Evolutionary conservation across 148 eudicot genomes (phyloP), one percentile per base, ranked within the genome.

Genomic region (Camellia lanceoleosa): DNA sequence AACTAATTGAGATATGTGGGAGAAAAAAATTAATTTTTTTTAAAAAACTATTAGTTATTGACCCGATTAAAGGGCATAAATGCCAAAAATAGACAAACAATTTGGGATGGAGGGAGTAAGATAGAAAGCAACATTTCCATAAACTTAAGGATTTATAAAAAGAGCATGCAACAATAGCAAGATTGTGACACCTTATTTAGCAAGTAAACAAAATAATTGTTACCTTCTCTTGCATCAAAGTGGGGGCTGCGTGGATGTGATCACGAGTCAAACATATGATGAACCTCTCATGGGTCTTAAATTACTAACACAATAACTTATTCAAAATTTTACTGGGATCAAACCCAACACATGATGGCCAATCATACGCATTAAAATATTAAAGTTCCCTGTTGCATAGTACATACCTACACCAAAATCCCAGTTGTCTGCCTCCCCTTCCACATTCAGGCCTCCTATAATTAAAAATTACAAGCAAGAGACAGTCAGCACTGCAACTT

Each of bases 391-490:
- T 59, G 55, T 76, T 13, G 41, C n/a, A 6, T 7, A 19, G 47
- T 13, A 75, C 88, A 62, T 86, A 96, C 99, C 97, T 80, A 96
- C 91, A 81, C 98, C 99, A 82, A 96, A 94, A 87, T 96, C 99
- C 92, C 92, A 96, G 92, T 91, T 94, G 81, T 96, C 99, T 19
- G 97, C 89, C 82, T 96, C 99, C 74, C 98, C 99, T 86, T 94
- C 98, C 71, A 96, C 93, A 78, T 92, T 92, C 71, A 96, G 86
- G 81, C 99, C 99, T 94, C 98, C 98, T 96, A 85, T 14, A 87
- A 77, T 19, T 74, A 61, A 71, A 42, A 76, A 9, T 51, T 19
- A 44, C 55, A 59, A 11, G 13, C 46, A 83, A 44, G 54, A 66
- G 11, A 44, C 43, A 46, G 78, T 79, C 66, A 84, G 20, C 15